Percentiles rank a stretch among this genome's conserved stretches.
These are phyloP conservation scores for Phytophthora pinifolia DNA, from an alignment of 352 stramenopile species.

Conservation along the genomic window DNA sequence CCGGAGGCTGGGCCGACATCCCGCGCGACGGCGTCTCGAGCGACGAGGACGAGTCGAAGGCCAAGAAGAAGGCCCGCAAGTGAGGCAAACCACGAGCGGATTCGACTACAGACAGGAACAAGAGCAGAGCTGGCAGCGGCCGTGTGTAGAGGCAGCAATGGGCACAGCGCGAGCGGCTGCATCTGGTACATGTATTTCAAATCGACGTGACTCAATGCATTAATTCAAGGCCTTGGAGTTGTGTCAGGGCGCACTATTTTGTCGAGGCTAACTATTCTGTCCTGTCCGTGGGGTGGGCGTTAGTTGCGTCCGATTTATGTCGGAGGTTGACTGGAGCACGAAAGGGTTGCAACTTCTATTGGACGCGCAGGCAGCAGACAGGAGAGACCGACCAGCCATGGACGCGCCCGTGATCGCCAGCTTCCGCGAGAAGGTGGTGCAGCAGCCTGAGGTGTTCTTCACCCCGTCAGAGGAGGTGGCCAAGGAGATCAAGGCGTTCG, in stretches of 20 bases:
- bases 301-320: background rate
- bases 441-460: constrained; percentile 82
- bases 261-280: no score
- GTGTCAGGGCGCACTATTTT: no score
- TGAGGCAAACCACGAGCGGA: constrained; percentile 4
- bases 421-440: constrained; percentile 71
- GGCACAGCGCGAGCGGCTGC: constrained; percentile 6
- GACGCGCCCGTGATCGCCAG: constrained; percentile 54
- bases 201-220: constrained; percentile 28
- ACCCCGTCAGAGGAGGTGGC: constrained; percentile 68
- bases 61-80: constrained; percentile 39
- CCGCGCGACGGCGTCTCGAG: constrained; percentile 75
- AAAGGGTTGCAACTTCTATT: constrained; percentile 37
- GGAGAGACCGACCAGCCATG: constrained; percentile 33
- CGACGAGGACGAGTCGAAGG: constrained; percentile 71
- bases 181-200: constrained; percentile 27
- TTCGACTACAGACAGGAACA: constrained; percentile 13
- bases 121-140: constrained; percentile 2
- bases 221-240: no score
- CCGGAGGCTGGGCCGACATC: constrained; percentile 71
- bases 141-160: constrained; percentile 21
- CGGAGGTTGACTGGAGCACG: constrained; percentile 33
- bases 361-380: constrained; percentile 20
- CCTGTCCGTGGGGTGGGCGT: no score
- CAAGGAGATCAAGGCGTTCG: constrained; percentile 66